Percentiles rank a stretch among this genome's conserved stretches.
Conservation (phyloP, 345 rosid species). For the Balakata baccata region DNA sequence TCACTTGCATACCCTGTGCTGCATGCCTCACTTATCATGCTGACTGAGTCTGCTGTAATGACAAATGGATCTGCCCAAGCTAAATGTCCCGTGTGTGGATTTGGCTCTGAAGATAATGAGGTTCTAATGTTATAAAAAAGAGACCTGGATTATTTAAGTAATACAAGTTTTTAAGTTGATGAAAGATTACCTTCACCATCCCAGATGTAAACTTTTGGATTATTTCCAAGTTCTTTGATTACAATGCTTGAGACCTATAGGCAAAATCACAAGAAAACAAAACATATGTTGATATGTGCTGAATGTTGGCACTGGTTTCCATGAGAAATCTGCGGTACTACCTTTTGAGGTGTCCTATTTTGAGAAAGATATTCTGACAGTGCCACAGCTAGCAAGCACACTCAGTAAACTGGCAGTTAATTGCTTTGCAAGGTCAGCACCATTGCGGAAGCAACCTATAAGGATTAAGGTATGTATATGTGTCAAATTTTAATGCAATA, state of each 20-base stretch:
- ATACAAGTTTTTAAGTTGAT: neutral
- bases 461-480: conserved; percentile 10
- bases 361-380: conserved; percentile 79
- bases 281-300: neutral
- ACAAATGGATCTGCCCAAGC: conserved; percentile 99
- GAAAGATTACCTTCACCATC: conserved; percentile 70
- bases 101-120: conserved; percentile 56
- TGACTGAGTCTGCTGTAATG: conserved; percentile 90
- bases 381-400: conserved; percentile 73
- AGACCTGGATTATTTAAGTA: neutral
- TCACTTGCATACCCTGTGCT: conserved; percentile 73
- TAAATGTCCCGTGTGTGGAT: conserved; percentile 85
- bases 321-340: conserved; percentile 21
- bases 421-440: conserved; percentile 78
- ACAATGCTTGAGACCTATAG: conserved; percentile 61
- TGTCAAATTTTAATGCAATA: conserved; percentile 8
- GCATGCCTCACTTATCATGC: conserved; percentile 89
- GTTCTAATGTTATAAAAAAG: conserved; percentile 23
- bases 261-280: neutral
- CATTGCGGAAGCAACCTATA: conserved; percentile 77
- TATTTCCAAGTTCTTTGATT: conserved; percentile 61
- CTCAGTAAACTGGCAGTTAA: conserved; percentile 52
- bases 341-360: conserved; percentile 83
- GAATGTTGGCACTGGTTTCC: too few relatives aligned
- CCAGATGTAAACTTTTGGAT: conserved; percentile 85